phyloP scores from a whole-genome alignment of 148 eudicot species.

The Amaranthus palmeri region DNA sequence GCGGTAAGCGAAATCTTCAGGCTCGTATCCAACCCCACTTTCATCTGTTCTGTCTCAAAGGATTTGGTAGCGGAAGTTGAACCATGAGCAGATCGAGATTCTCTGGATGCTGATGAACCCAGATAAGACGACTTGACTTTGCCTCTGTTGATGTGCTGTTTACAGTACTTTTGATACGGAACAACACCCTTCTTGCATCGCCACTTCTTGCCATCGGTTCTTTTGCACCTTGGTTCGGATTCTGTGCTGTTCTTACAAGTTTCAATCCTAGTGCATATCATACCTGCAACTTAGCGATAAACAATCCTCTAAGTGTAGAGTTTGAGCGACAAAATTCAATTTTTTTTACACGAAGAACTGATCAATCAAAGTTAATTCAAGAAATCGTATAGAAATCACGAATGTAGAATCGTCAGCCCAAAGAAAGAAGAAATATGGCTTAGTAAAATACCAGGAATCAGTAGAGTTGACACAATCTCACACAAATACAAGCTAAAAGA shows the following conservation, averaged over 20 bases:
- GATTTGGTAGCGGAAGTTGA: constrained; percentile 2
- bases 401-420: no score
- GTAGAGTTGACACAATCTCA: not conserved
- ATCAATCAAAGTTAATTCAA: no score
- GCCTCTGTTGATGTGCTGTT: constrained; percentile 46
- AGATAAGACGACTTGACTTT: constrained; percentile 16
- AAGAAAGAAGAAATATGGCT: not conserved
- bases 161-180: constrained; percentile 44
- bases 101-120: constrained; percentile 6
- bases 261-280: constrained; percentile 3
- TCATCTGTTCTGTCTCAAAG: not conserved
- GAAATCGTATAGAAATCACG: no score
- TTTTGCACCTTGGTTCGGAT: constrained; percentile 39
- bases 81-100: not conserved
- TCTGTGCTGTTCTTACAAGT: not conserved
- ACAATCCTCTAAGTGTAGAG: not conserved
- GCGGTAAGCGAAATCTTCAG: constrained; percentile 14
- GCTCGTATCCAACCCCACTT: constrained; percentile 9
- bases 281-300: constrained; percentile 1
- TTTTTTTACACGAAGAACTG: no score
- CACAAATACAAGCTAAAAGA: not conserved
- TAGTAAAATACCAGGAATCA: not conserved
- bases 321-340: no score
- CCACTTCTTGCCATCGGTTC: constrained; percentile 68
- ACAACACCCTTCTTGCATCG: constrained; percentile 37